Evolutionary conservation across 805 yeast species (phyloP).

Genomic region (Komagataella pseudopastoris): DNA sequence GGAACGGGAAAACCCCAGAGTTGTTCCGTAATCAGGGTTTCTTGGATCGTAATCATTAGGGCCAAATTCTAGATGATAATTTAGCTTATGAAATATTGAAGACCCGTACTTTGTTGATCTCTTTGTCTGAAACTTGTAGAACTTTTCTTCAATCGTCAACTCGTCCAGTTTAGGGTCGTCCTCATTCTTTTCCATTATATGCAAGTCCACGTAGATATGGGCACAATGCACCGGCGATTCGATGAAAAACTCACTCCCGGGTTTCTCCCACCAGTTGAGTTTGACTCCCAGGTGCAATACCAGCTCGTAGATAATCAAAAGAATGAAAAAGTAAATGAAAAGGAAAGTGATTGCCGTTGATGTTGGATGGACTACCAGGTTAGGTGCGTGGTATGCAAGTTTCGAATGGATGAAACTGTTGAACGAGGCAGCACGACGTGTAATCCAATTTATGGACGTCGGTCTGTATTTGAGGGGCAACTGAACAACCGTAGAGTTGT

Average conservation of each 20-base stretch:
- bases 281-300: conserved; percentile 11
- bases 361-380: conserved; percentile 8
- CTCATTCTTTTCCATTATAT: conserved; percentile 17
- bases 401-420: not conserved
- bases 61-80: conserved; percentile 64
- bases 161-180: not conserved
- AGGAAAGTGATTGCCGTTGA: conserved; percentile 13
- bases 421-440: not conserved
- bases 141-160: not conserved
- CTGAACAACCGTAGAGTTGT: not conserved
- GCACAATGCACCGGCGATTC: conserved; percentile 74
- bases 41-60: conserved; percentile 63
- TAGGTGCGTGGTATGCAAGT: not conserved
- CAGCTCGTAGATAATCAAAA: conserved; percentile 11
- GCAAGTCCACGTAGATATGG: conserved; percentile 45
- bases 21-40: conserved; percentile 60
- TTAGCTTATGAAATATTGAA: conserved; percentile 22
- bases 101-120: conserved; percentile 4
- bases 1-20: conserved; percentile 44
- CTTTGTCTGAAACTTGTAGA: not conserved
- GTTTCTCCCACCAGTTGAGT: conserved; percentile 13
- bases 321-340: conserved; percentile 11
- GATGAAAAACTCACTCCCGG: conserved; percentile 41
- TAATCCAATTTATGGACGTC: not conserved
- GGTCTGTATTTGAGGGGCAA: not conserved